phyloP scores from a whole-genome alignment of 495 filamentous ascomycete species.

The Penicillium longicatenatum region DNA sequence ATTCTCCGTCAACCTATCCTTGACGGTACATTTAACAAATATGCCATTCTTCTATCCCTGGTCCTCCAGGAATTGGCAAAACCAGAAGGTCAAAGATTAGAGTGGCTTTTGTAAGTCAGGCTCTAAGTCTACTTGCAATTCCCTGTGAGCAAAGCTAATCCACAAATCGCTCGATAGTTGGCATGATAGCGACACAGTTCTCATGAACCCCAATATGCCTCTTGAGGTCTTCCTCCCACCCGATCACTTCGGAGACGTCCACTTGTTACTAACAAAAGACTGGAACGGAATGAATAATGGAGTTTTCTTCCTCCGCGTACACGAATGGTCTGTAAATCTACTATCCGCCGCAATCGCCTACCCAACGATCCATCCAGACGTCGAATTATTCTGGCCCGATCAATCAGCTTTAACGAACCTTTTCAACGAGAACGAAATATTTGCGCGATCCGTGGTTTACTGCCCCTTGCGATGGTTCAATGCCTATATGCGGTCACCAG shows the following conservation, averaged over 20 bases:
- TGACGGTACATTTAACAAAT: slow-evolving; percentile 46
- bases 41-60: slow-evolving; percentile 48
- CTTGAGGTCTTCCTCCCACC: slow-evolving; percentile 56
- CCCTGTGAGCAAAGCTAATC: not conserved
- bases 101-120: slow-evolving; percentile 51
- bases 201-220: slow-evolving; percentile 55
- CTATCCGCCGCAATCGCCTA: slow-evolving; percentile 48
- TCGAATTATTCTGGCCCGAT: slow-evolving; percentile 35
- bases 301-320: slow-evolving; percentile 52
- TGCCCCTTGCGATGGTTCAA: slow-evolving; percentile 16
- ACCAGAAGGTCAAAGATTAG: slow-evolving; percentile 44
- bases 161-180: slow-evolving; percentile 32
- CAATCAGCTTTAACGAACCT: slow-evolving; percentile 37
- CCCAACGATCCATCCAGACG: slow-evolving; percentile 43
- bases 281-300: slow-evolving; percentile 60
- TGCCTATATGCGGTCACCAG: slow-evolving; percentile 7
- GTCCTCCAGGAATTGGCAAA: slow-evolving; percentile 52
- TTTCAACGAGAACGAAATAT: slow-evolving; percentile 33
- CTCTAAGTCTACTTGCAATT: not conserved
- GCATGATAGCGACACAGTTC: slow-evolving; percentile 54
- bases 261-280: slow-evolving; percentile 52
- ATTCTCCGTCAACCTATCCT: slow-evolving; percentile 19
- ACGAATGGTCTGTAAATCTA: slow-evolving; percentile 50
- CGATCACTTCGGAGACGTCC: slow-evolving; percentile 40
- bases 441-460: slow-evolving; percentile 4